Percentiles rank a stretch among this genome's conserved stretches.
phyloP scores from a whole-genome alignment of 163 green algal species.

The Chlamydomonas reinhardtii region DNA sequence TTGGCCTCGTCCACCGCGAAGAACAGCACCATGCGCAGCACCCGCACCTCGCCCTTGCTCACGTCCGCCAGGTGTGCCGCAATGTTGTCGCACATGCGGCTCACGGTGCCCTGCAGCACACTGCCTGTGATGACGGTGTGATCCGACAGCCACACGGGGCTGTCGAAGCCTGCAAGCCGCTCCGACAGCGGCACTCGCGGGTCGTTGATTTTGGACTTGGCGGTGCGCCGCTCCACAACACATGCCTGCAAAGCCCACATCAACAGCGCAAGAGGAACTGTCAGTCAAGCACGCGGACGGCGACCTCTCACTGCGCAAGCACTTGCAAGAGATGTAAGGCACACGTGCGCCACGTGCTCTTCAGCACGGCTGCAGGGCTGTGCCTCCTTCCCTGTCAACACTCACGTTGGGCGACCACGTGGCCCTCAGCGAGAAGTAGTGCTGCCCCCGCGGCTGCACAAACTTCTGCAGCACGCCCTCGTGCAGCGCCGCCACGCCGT shows the following conservation, averaged over 20 bases:
- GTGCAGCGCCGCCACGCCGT: slow-evolving; percentile 49
- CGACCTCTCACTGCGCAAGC: too few species aligned
- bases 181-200: slow-evolving; percentile 24
- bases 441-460: slow-evolving; percentile 45
- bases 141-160: slow-evolving; percentile 30
- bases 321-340: too few species aligned
- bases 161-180: slow-evolving; percentile 44
- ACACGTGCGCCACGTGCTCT: too few species aligned
- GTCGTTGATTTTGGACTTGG: slow-evolving; percentile 36
- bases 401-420: slow-evolving; percentile 49
- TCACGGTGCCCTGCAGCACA: slow-evolving; percentile 32
- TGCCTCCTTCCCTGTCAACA: background rate
- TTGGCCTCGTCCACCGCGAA: slow-evolving; percentile 47
- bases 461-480: slow-evolving; percentile 60
- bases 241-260: background rate
- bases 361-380: too few species aligned
- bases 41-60: slow-evolving; percentile 15
- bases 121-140: slow-evolving; percentile 33
- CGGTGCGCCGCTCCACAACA: slow-evolving; percentile 51
- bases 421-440: slow-evolving; percentile 45
- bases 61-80: slow-evolving; percentile 47
- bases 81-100: slow-evolving; percentile 39
- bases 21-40: slow-evolving; percentile 53
- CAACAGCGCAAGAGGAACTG: background rate
- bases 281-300: too few species aligned